These are phyloP conservation scores for Aureobasidium namibiae DNA, from an alignment of 2,329 filamentous ascomycete species.

Conservation along the genomic window DNA sequence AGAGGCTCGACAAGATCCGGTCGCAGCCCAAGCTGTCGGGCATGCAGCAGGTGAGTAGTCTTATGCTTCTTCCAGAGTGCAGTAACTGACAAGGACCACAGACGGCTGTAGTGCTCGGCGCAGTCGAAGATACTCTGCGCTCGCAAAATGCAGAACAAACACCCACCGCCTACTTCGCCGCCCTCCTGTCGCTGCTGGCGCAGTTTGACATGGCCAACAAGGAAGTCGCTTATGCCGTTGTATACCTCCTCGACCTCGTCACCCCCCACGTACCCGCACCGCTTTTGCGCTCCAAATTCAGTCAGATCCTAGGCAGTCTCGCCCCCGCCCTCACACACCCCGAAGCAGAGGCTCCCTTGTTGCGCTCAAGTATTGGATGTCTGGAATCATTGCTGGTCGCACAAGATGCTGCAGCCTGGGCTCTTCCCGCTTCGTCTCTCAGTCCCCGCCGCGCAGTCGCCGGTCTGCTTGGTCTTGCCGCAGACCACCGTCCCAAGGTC, in stretches of 20 bases:
- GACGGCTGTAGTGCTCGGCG: constrained; percentile 79
- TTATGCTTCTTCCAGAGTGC: background rate
- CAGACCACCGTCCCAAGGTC: constrained; percentile 87
- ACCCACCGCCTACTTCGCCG: constrained; percentile 88
- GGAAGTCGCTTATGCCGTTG: constrained; percentile 74
- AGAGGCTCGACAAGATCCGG: constrained; percentile 95
- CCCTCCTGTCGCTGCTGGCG: constrained; percentile 78
- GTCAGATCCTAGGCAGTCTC: constrained; percentile 79
- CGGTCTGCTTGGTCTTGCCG: constrained; percentile 72
- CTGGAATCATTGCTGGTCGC: constrained; percentile 85
- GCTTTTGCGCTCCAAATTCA: constrained; percentile 89
- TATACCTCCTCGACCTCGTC: constrained; percentile 91
- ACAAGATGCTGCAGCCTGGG: constrained; percentile 83
- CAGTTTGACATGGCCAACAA: constrained; percentile 72
- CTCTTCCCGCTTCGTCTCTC: constrained; percentile 71
- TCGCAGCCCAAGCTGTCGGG: constrained; percentile 86
- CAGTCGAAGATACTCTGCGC: constrained; percentile 85
- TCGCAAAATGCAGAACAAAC: constrained; percentile 78
- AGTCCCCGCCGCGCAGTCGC: constrained; percentile 82
- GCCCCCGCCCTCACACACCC: constrained; percentile 72
- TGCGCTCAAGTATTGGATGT: constrained; percentile 84
- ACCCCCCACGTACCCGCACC: constrained; percentile 77
- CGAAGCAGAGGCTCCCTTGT: constrained; percentile 77
- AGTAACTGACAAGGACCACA: constrained; percentile 27
- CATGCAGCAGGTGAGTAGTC: constrained; percentile 58